Percentiles rank a stretch among this genome's conserved stretches.
phyloP scores from a whole-genome alignment of 257 asterid species.

The Capsicum rhomboideum region DNA sequence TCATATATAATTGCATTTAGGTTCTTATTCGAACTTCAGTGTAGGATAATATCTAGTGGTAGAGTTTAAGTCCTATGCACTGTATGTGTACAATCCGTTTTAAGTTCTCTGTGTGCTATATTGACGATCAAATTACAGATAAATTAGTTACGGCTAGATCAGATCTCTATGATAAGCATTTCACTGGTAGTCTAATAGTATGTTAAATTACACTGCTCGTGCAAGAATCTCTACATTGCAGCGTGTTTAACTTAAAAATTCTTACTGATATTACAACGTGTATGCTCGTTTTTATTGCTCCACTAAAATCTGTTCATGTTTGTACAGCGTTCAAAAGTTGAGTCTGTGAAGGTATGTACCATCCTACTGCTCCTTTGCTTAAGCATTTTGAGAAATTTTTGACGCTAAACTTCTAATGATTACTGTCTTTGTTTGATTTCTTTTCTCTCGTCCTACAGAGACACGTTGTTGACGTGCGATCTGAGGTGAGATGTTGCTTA shows the following conservation, averaged over 20 bases:
- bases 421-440: background rate
- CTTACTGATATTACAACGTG: background rate
- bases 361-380: background rate
- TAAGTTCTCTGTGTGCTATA: background rate
- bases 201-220: background rate
- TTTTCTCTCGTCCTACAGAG: conserved; percentile 28
- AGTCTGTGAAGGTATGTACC: conserved; percentile 24
- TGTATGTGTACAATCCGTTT: background rate
- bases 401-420: background rate
- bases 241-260: background rate
- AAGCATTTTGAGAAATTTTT: background rate
- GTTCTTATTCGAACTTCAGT: background rate
- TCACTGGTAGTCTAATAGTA: background rate
- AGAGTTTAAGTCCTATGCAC: background rate
- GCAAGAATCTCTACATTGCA: background rate
- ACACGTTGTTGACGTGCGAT: conserved; percentile 54
- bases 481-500: conserved; percentile 50
- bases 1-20: background rate
- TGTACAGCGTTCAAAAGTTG: conserved; percentile 29
- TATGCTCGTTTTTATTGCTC: background rate
- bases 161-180: background rate
- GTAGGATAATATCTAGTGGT: background rate
- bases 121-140: background rate
- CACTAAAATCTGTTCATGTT: background rate
- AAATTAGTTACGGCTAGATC: background rate